Conservation (phyloP, 2,329 filamentous ascomycete genomes). For the Stromatinia cepivora region DNA sequence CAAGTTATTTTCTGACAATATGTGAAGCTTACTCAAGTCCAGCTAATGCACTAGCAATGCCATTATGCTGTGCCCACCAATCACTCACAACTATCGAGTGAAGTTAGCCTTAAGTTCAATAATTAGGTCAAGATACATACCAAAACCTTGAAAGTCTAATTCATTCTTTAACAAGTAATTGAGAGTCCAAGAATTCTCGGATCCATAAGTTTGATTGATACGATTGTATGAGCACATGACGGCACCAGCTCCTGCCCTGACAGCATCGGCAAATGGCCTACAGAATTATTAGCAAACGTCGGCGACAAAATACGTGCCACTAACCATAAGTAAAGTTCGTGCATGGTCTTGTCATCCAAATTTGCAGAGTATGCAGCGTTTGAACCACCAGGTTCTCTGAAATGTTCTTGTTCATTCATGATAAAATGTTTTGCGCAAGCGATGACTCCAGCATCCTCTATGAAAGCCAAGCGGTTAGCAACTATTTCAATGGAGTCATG, state of each 20-base stretch:
- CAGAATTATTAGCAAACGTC: conserved; percentile 22
- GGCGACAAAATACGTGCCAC: neutral
- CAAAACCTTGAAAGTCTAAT: conserved; percentile 76
- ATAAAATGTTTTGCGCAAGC: conserved; percentile 76
- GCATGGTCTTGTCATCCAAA: conserved; percentile 60
- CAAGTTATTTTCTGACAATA: too few relatives aligned
- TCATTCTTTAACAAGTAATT: conserved; percentile 79
- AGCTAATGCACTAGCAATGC: conserved; percentile 66
- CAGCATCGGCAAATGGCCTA: conserved; percentile 51
- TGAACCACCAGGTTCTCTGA: conserved; percentile 30
- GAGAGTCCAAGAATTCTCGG: conserved; percentile 73
- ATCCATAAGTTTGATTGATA: conserved; percentile 76
- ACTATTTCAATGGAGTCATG: neutral
- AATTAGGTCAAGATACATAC: conserved; percentile 26
- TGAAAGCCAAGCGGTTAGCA: neutral
- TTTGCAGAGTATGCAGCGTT: conserved; percentile 63
- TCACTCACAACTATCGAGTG: conserved; percentile 62
- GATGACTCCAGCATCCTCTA: conserved; percentile 74
- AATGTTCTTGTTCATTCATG: conserved; percentile 67
- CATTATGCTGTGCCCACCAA: conserved; percentile 74
- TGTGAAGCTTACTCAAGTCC: conserved; percentile 54
- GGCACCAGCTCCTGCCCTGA: conserved; percentile 74
- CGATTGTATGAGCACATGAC: conserved; percentile 71
- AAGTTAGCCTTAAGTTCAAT: conserved; percentile 22
- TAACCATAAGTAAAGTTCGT: conserved; percentile 59